Evolutionary conservation across 306 rosid genomes (phyloP), one percentile per base, ranked within the genome.

Genomic region (Sesbania bispinosa): DNA sequence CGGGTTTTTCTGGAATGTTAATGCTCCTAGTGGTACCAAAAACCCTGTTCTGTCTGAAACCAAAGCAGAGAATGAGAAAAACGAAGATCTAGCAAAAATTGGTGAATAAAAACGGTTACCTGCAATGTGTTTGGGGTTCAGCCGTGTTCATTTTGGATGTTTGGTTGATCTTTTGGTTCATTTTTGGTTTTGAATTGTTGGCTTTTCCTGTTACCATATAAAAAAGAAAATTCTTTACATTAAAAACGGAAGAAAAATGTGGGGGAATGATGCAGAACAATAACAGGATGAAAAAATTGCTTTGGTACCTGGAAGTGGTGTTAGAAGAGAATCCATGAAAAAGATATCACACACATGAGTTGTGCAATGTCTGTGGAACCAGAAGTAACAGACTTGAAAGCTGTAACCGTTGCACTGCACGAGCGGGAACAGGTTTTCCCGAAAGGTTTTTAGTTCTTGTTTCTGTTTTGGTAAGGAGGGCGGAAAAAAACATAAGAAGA

Each of bases 1-100:
- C 5, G 0, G 55, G 16, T 6, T 79, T 79, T 57, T 0, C 47
- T n/a, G 6, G 55, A 23, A 79, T 47, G 50, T 65, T 79, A 36
- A 24, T 57, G 83, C 3, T 79, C 65, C 70, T 73, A 27, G 78
- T 18, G 0, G 74, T 64, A 7, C 82, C 78, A 5, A 78, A 78
- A 54, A 41, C 76, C 29, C 75, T 11, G 51, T 64, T 72, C 19
- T 57, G 48, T 65, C 75, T 64, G 58, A 57, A 54, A 79, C 8
- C n/a, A 65, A 41, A 52, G 10, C 62, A 39, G 23, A 50, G 15
- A 74, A 62, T 19, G 5, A 39, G 21, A 14, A 60, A n/a, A 13
- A 11, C 10, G 15, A 15, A 32, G 9, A 29, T 26, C 29, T 26
- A 55, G 9, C 6, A 15, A 2, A 2, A 69, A 69, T 23, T 39